These are phyloP conservation scores for Naganishia cerealis DNA, from an alignment of 1,284 basidiomycete species.

Conservation along the genomic window DNA sequence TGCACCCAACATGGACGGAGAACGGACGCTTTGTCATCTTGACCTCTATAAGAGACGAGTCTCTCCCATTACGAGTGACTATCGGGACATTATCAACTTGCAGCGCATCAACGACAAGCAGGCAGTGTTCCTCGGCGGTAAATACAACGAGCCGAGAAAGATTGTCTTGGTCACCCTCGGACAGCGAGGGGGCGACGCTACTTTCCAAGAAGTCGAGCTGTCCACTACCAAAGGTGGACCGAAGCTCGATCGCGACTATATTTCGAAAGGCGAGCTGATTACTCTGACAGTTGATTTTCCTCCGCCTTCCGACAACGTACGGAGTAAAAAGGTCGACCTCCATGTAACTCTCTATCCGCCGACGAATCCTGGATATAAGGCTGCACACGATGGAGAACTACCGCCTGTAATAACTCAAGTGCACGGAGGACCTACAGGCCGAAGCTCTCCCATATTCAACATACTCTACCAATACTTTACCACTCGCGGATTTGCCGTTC, in stretches of 20 bases:
- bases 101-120: conserved; percentile 36
- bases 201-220: conserved; percentile 29
- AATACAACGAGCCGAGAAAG: conserved; percentile 34
- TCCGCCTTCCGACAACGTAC: conserved; percentile 11
- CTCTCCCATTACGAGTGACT: conserved; percentile 33
- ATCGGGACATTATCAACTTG: conserved; percentile 35
- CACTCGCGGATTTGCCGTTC: conserved; percentile 41
- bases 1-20: conserved; percentile 31
- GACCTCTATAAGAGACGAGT: conserved; percentile 35
- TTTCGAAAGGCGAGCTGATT: conserved; percentile 29
- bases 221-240: conserved; percentile 20
- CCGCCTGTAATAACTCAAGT: conserved; percentile 50
- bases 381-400: conserved; percentile 34
- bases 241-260: conserved; percentile 28
- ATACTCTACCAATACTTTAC: conserved; percentile 45
- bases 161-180: conserved; percentile 37
- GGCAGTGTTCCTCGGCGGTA: conserved; percentile 37
- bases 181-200: background rate
- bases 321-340: conserved; percentile 32
- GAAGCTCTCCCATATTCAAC: conserved; percentile 38
- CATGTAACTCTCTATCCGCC: conserved; percentile 51
- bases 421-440: conserved; percentile 49
- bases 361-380: conserved; percentile 42
- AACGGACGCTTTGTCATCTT: conserved; percentile 35
- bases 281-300: conserved; percentile 24